phyloP scores from a whole-genome alignment of 495 filamentous ascomycete species.

The Pyronema domesticum region DNA sequence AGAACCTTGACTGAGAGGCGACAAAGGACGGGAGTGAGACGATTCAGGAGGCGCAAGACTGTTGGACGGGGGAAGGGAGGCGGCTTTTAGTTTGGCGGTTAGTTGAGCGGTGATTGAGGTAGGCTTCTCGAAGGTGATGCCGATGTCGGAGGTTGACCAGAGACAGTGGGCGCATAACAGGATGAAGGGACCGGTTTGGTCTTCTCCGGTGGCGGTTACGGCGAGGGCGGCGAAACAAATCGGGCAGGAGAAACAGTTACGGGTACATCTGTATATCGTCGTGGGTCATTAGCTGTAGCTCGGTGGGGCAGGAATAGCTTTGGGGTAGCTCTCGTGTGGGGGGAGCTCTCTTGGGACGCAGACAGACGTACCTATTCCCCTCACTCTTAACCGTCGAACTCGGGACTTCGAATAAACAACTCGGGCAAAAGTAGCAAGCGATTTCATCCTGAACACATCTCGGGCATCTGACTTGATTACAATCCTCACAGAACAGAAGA shows the following conservation, averaged over 20 bases:
- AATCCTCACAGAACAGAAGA: constrained; percentile 89
- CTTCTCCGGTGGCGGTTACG: constrained; percentile 41
- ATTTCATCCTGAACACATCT: constrained; percentile 85
- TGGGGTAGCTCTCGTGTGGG: background rate
- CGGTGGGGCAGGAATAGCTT: background rate
- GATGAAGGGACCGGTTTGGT: constrained; percentile 48
- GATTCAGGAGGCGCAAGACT: background rate
- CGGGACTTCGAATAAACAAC: constrained; percentile 85
- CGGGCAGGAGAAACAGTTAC: constrained; percentile 91
- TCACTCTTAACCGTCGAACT: constrained; percentile 78
- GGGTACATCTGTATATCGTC: constrained; percentile 48
- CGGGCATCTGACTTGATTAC: constrained; percentile 83
- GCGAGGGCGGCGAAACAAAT: constrained; percentile 65
- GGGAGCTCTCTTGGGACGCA: background rate
- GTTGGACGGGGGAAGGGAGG: background rate
- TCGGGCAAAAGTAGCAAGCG: constrained; percentile 87
- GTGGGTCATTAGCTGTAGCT: background rate
- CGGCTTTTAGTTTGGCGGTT: constrained; percentile 31
- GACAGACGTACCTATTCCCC: constrained; percentile 58
- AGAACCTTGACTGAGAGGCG: background rate
- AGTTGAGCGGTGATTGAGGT: constrained; percentile 74
- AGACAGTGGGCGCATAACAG: constrained; percentile 74
- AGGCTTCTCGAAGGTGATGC: constrained; percentile 73
- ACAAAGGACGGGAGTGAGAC: constrained; percentile 4
- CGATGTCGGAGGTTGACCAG: constrained; percentile 80